Base-by-base conservation (phyloP, 2,329 filamentous ascomycete species). In the Aureobasidium sp. region DNA sequence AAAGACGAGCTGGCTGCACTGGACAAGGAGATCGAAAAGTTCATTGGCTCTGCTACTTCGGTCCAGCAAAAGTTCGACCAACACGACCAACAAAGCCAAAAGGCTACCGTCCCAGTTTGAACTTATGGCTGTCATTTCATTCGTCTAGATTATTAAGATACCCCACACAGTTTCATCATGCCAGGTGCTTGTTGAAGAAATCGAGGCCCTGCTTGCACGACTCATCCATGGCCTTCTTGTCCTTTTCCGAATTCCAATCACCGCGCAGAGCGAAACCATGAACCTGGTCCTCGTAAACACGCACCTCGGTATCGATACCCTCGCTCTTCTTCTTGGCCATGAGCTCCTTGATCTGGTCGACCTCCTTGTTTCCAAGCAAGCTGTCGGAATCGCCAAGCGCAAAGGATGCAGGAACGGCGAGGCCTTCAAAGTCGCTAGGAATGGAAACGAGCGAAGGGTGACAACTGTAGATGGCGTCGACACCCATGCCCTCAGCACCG, bases 1-100 rank as follows among this genome's bases (percentile, higher is more conserved):
- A 96, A 96, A 73, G 92, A 97, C 61, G 91, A 97, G 69, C 78
- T 99, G 53, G 91, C 89, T 25, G 96, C 89, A 69, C 78, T 99
- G 64, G 94, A 99, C 69, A 88, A 89, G 70, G 91, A 96, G 74
- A 78, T 97, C 62, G 94, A 97, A 76, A 92, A 90, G 70, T 96
- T 96, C 71, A 93, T 96, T 69, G 91, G 95, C 74, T 89, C 90
- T 70, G 71, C 87, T 77, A 16, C 21, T n/a, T 37, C 54, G 27
- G 47, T 65, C 13, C 59, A 65, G 59, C 63, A 65, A 44, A 49
- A 62, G 13, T 65, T 65, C 32, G 62, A 65, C 9, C 48, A 59
- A 27, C 53, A 63, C 45, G 39, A 63, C 16, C 44, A 61, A 61
- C 57, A 49, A 34, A 49, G 21, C 9, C 41, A 44, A 34, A 52